Evolutionary conservation across 208 protist genomes (phyloP), one percentile per base, ranked within the genome.

Genomic region (Wallacemonas rigidus): DNA sequence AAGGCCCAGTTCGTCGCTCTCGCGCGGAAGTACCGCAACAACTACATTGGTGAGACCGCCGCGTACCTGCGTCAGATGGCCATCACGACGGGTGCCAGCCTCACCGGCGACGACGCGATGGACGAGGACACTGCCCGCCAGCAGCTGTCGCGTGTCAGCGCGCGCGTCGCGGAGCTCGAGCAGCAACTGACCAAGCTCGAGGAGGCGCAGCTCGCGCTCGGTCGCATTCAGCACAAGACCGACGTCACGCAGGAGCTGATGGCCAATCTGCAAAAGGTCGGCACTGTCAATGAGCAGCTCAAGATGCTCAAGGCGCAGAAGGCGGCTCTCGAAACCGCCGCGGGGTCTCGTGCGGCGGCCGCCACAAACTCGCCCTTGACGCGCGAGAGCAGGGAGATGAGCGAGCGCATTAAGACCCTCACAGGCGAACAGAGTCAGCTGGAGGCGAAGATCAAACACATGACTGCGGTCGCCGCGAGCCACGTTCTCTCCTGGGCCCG

Each of bases 41-140:
- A 94, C 77, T 94, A 85, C 67, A 81, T 93, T 51, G 91, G 87
- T 3, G 79, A 87, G 57, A 88, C 86, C 2, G 91, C 85, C 43
- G 91, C 88, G 11, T 96, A 94, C 70, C 76, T 94, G 53, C 84
- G 88, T 0, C 85, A 94, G 68, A 83, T 94, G 75, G 91, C 88
- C 9, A 61, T 93, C 9, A 64, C 67, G 26, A 87, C 58, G 73
- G 88, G 88, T 11, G 69, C 81, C n/a, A 67, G 76, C 39, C 61
- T 86, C 35, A 75, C 80, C 36, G 75, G 47, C 36, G 77, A 80
- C 57, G 68, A 73, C 40, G 45, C 8, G 41, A 44, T 35, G 4
- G 71, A 82, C 70, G 50, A 63, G 6, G 73, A 77, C 7, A 80
- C 76, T 0, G 17, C 64, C 39, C 80, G 76, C 47, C 78, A 86